These are phyloP conservation scores for Cercophora sp. DNA, from an alignment of 495 filamentous ascomycete species.

Conservation along the genomic window DNA sequence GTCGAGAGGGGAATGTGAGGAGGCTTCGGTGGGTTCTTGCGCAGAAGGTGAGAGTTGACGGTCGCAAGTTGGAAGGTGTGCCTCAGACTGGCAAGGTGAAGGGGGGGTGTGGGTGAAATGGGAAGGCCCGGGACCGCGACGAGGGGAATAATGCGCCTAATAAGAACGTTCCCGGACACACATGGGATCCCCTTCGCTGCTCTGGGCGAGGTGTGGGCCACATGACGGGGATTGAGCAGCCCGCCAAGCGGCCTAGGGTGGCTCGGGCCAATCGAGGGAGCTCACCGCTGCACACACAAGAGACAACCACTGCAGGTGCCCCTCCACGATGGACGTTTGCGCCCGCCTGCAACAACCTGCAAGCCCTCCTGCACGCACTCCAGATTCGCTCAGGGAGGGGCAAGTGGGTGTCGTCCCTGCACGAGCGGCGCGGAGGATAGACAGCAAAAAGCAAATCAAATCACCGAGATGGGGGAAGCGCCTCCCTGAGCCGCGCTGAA, in stretches of 20 bases:
- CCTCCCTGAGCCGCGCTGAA: no score
- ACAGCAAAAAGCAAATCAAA: no score
- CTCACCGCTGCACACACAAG: no score
- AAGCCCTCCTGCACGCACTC: conserved; percentile 21
- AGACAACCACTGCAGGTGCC: conserved; percentile 16
- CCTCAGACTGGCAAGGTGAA: conserved; percentile 5
- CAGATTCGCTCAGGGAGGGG: neutral
- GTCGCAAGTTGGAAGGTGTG: conserved; percentile 2
- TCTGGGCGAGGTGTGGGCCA: conserved; percentile 24
- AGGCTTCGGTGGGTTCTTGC: neutral
- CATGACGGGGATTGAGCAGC: conserved; percentile 25
- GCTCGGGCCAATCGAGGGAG: conserved; percentile 19
- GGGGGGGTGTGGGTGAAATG: conserved; percentile 15
- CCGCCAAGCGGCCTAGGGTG: conserved; percentile 11
- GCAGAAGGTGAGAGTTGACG: neutral
- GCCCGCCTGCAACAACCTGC: conserved; percentile 18
- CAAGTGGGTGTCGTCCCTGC: no score
- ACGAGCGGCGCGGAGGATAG: no score
- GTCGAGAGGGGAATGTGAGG: conserved; percentile 9
- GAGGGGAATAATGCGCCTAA: conserved; percentile 35
- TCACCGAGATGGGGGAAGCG: conserved; percentile 1
- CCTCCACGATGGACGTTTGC: conserved; percentile 5
- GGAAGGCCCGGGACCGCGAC: conserved; percentile 10
- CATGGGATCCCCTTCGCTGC: conserved; percentile 20
- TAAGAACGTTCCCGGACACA: conserved; percentile 22